Conservation (phyloP, 805 yeast genomes). For the Saturnispora diversa region DNA sequence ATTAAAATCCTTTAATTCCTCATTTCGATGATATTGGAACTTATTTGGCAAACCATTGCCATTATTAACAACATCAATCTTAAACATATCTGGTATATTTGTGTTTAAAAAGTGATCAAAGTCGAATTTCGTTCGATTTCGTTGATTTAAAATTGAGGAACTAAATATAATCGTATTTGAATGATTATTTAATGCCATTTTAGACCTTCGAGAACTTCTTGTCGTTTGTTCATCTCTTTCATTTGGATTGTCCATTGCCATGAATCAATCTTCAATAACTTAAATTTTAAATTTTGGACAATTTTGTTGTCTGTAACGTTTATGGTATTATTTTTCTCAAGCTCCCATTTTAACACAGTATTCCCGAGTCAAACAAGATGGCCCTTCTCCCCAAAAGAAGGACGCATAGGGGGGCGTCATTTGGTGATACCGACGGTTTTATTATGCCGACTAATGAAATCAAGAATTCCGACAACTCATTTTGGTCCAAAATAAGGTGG, state of each 20-base stretch:
- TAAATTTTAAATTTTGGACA: too few relatives aligned
- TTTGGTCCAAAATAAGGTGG: conserved; percentile 10
- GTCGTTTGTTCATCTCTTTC: not conserved
- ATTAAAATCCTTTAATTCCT: conserved; percentile 16
- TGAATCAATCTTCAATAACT: too few relatives aligned
- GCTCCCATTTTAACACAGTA: too few relatives aligned
- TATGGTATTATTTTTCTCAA: too few relatives aligned
- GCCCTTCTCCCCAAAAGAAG: not conserved
- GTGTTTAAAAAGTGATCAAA: conserved; percentile 28
- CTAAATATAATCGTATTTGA: not conserved
- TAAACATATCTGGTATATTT: conserved; percentile 22
- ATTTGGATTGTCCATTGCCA: too few relatives aligned
- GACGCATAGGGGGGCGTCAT: not conserved
- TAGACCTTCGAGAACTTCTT: not conserved
- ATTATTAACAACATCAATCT: conserved; percentile 17
- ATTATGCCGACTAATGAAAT: too few relatives aligned
- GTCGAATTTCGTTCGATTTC: conserved; percentile 22
- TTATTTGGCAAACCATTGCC: not conserved
- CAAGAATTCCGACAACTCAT: too few relatives aligned
- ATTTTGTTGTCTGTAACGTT: too few relatives aligned
- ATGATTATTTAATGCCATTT: not conserved
- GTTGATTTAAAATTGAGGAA: conserved; percentile 4
- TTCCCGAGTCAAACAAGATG: too few relatives aligned
- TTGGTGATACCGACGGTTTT: too few relatives aligned
- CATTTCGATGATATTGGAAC: conserved; percentile 14